Conservation (phyloP, 2,329 filamentous ascomycete genomes). For the Exophiala xenobiotica region DNA sequence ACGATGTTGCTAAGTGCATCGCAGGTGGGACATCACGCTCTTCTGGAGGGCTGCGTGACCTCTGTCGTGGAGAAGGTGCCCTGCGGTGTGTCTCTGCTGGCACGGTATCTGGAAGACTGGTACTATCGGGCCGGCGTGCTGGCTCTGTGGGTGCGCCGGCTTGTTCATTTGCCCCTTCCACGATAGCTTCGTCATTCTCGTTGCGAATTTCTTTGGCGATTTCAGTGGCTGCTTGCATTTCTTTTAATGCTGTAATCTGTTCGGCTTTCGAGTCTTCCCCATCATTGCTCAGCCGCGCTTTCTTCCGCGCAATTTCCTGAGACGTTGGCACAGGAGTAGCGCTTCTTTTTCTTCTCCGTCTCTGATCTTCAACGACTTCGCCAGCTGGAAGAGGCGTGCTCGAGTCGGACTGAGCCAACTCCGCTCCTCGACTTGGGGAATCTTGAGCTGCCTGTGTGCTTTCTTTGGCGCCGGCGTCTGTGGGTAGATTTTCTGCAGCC, state of each 20-base stretch:
- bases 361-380: slow-evolving; percentile 53
- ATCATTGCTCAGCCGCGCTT: slow-evolving; percentile 46
- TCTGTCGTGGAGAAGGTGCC: slow-evolving; percentile 8
- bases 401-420: background rate
- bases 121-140: background rate
- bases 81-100: background rate
- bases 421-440: background rate
- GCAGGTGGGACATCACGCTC: slow-evolving; percentile 53
- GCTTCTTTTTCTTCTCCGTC: slow-evolving; percentile 68
- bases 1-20: slow-evolving; percentile 69
- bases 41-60: slow-evolving; percentile 36
- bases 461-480: background rate
- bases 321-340: slow-evolving; percentile 58
- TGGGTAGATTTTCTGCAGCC: background rate
- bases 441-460: no score
- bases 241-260: slow-evolving; percentile 24
- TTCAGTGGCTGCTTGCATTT: slow-evolving; percentile 20
- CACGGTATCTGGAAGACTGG: no score
- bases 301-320: slow-evolving; percentile 57
- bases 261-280: slow-evolving; percentile 23
- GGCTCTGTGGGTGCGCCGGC: background rate
- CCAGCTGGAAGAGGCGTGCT: slow-evolving; percentile 7
- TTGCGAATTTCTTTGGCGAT: slow-evolving; percentile 26
- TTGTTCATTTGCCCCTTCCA: background rate
- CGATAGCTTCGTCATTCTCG: slow-evolving; percentile 38